These are phyloP conservation scores for Yarrowia porcina DNA, from an alignment of 805 yeast genomes.

Conservation along the genomic window DNA sequence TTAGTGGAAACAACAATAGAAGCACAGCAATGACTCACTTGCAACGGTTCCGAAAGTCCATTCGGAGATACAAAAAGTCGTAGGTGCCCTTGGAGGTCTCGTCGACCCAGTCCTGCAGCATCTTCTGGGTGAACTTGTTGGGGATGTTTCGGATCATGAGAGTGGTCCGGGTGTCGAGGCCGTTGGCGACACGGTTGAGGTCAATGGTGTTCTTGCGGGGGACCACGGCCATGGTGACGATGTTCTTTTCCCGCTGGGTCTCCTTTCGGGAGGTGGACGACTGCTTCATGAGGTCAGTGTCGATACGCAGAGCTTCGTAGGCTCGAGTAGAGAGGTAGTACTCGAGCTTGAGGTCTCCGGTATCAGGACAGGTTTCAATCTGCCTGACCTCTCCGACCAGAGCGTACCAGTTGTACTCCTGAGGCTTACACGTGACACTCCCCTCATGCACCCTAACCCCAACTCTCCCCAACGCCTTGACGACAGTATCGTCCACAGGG, in stretches of 20 bases:
- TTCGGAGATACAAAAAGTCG: conserved; percentile 47
- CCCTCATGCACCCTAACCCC: conserved; percentile 3
- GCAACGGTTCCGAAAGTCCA: conserved; percentile 52
- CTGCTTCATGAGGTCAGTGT: conserved; percentile 12
- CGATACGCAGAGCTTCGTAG: neutral
- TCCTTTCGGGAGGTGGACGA: conserved; percentile 8
- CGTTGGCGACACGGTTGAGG: conserved; percentile 42
- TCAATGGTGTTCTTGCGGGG: conserved; percentile 42
- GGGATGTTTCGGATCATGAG: conserved; percentile 56
- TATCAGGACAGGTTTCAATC: neutral
- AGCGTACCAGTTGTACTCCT: conserved; percentile 21
- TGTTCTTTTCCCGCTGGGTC: conserved; percentile 18
- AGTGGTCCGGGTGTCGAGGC: conserved; percentile 48
- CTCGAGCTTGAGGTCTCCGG: conserved; percentile 5
- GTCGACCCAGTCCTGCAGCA: conserved; percentile 48
- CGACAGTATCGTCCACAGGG: neutral
- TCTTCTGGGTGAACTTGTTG: conserved; percentile 48
- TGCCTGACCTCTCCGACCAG: conserved; percentile 7
- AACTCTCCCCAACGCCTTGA: neutral
- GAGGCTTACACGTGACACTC: neutral
- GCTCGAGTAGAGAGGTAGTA: conserved; percentile 17
- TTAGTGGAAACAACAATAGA: neutral
- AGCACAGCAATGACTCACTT: conserved; percentile 36
- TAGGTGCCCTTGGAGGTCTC: conserved; percentile 43
- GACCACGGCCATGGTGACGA: conserved; percentile 36